Conservation (phyloP, 2,329 filamentous ascomycete species). For the Cadophora gregata region DNA sequence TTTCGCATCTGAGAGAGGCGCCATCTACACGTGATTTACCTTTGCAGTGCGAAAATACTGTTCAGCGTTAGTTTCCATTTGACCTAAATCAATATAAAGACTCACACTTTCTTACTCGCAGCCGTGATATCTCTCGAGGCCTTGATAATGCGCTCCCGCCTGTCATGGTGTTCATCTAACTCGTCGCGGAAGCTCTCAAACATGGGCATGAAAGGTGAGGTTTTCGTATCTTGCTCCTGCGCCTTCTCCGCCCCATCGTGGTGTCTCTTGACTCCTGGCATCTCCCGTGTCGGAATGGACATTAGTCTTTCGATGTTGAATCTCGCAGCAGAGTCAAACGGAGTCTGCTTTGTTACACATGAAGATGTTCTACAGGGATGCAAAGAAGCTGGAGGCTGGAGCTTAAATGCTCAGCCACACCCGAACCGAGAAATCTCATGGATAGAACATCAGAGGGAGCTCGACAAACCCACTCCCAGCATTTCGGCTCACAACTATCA, state of each 20-base stretch:
- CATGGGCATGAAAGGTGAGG: constrained; percentile 67
- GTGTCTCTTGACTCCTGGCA: constrained; percentile 57
- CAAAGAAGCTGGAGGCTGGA: not conserved
- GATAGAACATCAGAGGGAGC: not conserved
- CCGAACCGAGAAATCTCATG: constrained; percentile 1
- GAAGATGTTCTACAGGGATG: constrained; percentile 15
- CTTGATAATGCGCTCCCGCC: constrained; percentile 88
- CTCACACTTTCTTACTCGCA: constrained; percentile 94
- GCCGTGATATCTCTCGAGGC: constrained; percentile 91
- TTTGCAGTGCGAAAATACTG: constrained; percentile 85
- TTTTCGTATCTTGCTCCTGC: constrained; percentile 36
- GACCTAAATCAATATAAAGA: not conserved
- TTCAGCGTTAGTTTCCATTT: constrained; percentile 31
- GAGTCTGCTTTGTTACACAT: constrained; percentile 6
- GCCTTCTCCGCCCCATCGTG: constrained; percentile 53
- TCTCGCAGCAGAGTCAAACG: constrained; percentile 16
- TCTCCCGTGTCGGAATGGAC: constrained; percentile 27
- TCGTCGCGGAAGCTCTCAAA: constrained; percentile 87
- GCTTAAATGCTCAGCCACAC: constrained; percentile 26
- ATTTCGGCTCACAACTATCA: not conserved
- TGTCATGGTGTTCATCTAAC: constrained; percentile 92
- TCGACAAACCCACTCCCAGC: not conserved
- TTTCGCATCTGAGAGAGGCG: constrained; percentile 15
- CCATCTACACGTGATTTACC: constrained; percentile 58
- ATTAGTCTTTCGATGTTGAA: constrained; percentile 14